These are phyloP conservation scores for Talaromyces sp. DNA, from an alignment of 2,329 filamentous ascomycete species.

Conservation along the genomic window DNA sequence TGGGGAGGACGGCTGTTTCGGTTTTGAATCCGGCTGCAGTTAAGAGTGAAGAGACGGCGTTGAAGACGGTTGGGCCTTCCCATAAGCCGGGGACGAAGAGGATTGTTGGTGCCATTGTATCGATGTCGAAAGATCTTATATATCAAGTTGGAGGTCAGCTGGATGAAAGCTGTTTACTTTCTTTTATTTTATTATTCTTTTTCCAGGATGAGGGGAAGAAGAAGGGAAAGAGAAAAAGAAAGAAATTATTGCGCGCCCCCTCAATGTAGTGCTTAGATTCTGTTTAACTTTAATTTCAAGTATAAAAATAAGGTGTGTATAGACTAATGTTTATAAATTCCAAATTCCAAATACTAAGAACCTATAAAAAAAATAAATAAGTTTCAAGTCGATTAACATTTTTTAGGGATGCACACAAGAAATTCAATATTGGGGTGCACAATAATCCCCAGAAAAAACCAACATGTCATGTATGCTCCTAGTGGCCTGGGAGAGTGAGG, in stretches of 20 bases:
- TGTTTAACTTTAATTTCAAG: too few species aligned
- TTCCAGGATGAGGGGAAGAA: background rate
- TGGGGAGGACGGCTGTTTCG: background rate
- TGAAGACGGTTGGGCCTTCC: background rate
- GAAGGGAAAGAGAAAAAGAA: background rate
- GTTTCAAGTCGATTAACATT: too few species aligned
- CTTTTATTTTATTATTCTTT: background rate
- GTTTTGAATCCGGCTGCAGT: background rate
- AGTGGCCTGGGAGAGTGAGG: background rate
- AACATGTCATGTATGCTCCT: too few species aligned
- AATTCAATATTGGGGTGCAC: too few species aligned
- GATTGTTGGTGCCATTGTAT: conserved; percentile 4
- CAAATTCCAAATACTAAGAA: too few species aligned
- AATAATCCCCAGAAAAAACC: too few species aligned
- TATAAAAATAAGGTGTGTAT: too few species aligned
- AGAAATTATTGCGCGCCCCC: too few species aligned
- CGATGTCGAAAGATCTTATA: background rate
- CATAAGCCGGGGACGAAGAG: conserved; percentile 4
- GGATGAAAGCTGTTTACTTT: background rate
- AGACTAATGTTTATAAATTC: too few species aligned
- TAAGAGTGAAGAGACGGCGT: background rate
- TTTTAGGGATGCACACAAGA: too few species aligned
- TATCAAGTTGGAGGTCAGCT: background rate
- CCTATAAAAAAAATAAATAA: too few species aligned
- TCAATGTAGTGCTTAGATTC: too few species aligned